Base-by-base conservation (phyloP, 2,329 filamentous ascomycete genomes). In the Nannizziopsis barbatae region DNA sequence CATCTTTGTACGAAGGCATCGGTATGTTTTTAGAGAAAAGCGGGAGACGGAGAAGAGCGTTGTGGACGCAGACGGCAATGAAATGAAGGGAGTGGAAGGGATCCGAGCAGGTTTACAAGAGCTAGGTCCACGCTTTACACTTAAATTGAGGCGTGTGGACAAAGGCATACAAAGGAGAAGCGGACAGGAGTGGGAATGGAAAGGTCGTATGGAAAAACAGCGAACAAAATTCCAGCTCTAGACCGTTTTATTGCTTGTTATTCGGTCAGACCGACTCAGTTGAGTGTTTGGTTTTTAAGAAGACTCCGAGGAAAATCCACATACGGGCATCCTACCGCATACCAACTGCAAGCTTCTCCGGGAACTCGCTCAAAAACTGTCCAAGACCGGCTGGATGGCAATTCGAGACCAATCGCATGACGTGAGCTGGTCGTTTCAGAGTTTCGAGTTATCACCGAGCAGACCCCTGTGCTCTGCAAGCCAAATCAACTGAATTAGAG, bases 181-280 rank as follows among this genome's bases (percentile, higher is more conserved):
- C 65, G 86, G 87, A 33, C 78, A 87, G 57, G 86, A 94, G 62
- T 96, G 92, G 90, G 80, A 95, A 64, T 98, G 92, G 92, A 93
- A 94, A 71, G 84, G 85, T 9, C 81, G 81, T 63, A 93, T 92
- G 83, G 92, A 98, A 71, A 95, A 95, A 73, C 75, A 85, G 62
- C 76, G 92, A 60, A 96, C 90, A 57, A 82, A 86, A 64, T 98
- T 96, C 71, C 92, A 93, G 68, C 73, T 98, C 62, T 96, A 57
- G 57, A 18, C 4, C 15, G 14, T 42, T 18, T 31, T 11, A 31
- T 38, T 33, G n/a, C 12, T 47, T 35, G n/a, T 12, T 11, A 22
- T 17, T 27, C 17, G 6, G n/a, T 41, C 36, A 46, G 32, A 46
- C 36, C 43, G 39, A 9, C n/a, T 10, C 39, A 15, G 44, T 33